Base-by-base conservation (phyloP, 1,284 basidiomycete genomes). In the Cystobasidium pallidum region DNA sequence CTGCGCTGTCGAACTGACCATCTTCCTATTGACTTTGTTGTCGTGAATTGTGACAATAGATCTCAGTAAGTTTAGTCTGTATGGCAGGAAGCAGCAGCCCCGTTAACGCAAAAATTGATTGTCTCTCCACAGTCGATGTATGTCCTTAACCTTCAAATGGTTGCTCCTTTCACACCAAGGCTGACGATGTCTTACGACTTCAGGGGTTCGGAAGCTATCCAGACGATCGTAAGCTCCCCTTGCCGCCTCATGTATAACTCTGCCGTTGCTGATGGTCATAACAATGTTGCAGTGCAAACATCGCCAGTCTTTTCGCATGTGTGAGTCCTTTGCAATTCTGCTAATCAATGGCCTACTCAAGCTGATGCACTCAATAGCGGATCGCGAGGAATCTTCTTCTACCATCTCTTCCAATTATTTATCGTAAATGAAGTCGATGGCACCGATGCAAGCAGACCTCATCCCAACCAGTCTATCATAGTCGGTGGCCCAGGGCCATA, bases 381-480 rank as follows among this genome's bases (percentile, higher is more conserved):
- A 21, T 82, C 87, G 2, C 84, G 91, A 76, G 91, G 89, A 47
- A 67, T 21, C 81, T 94, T 94, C 81, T 94, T 90, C 84, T 97
- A 88, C 82, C 83, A 95, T 21, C 83, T 96, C 0, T 96, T 97
- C 84, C 94, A 96, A 78, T 90, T 91, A 75, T 95, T 95, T 81
- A 87, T 91, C 75, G 74, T 78, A 75, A 82, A 88, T 74, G 86
- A 86, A 3, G 74, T 90, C 19, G 94, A 96, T 79, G 92, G 92
- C 2, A 81, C 85, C 13, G 84, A 88, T 72, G 87, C 88, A 72
- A 84, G 74, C 80, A 86, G 72, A 79, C 82, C 75, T 0, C 91
- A 73, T 41, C 45, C 63, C 8, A 73, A 67, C 39, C 26, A 28
- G 21, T 63, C 66, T 24, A 28, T 68, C 1, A 68, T 68, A n/a